Base-by-base conservation (phyloP, 805 yeast genomes). In the Starmerella apicola region DNA sequence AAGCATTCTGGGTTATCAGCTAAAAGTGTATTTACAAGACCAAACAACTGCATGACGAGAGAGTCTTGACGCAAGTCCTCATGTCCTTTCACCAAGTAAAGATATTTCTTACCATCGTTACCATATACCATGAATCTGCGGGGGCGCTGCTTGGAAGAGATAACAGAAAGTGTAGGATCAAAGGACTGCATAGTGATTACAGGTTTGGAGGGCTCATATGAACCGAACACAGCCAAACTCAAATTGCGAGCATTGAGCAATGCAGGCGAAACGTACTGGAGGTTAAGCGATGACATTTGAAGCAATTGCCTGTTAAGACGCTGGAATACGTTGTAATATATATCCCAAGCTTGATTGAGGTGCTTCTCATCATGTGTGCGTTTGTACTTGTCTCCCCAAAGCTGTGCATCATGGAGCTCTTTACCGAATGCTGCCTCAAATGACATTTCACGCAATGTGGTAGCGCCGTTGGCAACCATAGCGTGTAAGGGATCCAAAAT, bases 1-100 rank as follows among this genome's bases (percentile, higher is more conserved):
- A 86, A 91, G 57, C 96, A 85, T 57, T 91, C 98, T 0, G 96
- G 78, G 58, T 91, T 96, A 52, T 82, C 82, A 4, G 78, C 72
- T 48, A 91, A 68, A 36, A 93, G 66, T 0, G 96, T 85, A 56
- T 93, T 91, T 3, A 91, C 97, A 54, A 91, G 67, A 1, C 97
- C 97, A 60, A 91, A 88, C 51, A 91, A 66, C 61, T 91, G 99
- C 98, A 91, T 91, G 21, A 88, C 99, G 59, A 93, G 69, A 54
- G 84, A 83, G 63, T 91, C 99, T 58, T 91, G 99, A 55, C 99
- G 74, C 39, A 91, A 83, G 67, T 91, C 99, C 63, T 91, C 99
- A 56, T 91, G 97, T 1, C 97, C 98, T 61, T 91, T 91, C 54
- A 91, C 66, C 2, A 69, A 63, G 60, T 75, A 93, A 51, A 73